Base-by-base conservation (phyloP, 2,329 filamentous ascomycete genomes). In the Fusarium sp. region DNA sequence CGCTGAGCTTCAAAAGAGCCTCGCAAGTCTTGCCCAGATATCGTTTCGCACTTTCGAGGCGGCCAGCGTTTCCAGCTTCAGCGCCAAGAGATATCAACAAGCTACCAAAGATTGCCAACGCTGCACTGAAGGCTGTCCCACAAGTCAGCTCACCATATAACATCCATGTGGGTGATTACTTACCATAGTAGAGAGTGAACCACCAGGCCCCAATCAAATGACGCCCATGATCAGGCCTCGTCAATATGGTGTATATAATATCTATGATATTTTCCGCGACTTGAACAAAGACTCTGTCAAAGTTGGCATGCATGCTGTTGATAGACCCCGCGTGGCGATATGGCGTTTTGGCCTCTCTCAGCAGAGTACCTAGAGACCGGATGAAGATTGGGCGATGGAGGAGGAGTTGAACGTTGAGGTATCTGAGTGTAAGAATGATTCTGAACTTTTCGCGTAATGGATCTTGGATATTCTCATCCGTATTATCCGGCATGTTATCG, bases 131-230 rank as follows among this genome's bases (percentile, higher is more conserved):
- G 2, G 64, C 72, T 74, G 1, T n/a, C 6, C 4, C 3, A 0
- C 4, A 0, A 9, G 17, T 45, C n/a, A 45, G 20, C 12, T 15
- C 3, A 6, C 15, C 14, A n/a, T 30, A 32, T n/a, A 6, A 13
- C 12, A 6, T 4, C 5, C 1, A 6, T 1, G 8, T 5, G 17
- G 0, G 13, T 26, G 18, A 17, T 11, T 6, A 35, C 62, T 45
- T 22, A 73, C 73, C 60, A 35, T 75, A 75, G 28, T 75, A 75
- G 17, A 75, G 45, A 1, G 72, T 73, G 6, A 73, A 75, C 73
- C 73, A 75, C 73, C 73, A 75, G 0, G 73, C 73, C 2, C 73
- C 72, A 1, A 75, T 54, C 15, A 71, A 42, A n/a, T 66, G 44
- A 1, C 67, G 55, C 26, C 73, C 26, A 30, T 55, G 61, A 10